Evolutionary conservation across 352 stramenopile genomes (phyloP).

Genomic region (Thalassiosira livingstoniorum): DNA sequence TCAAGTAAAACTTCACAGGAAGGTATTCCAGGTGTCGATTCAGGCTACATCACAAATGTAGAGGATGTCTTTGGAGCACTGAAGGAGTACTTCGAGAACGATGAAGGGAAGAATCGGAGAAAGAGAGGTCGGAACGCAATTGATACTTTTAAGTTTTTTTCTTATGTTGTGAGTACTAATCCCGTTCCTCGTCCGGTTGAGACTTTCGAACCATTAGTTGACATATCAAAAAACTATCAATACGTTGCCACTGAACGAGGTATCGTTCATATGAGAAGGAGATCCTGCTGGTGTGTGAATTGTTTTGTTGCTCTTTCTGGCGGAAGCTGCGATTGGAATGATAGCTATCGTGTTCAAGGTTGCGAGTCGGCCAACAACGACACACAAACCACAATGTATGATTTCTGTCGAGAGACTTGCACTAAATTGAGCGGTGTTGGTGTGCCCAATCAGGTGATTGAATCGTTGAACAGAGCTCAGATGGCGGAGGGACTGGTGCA

Average conservation of each 20-base stretch:
- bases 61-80: constrained; percentile 2
- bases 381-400: neutral
- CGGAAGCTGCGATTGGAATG: neutral
- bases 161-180: neutral
- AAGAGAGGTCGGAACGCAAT: constrained; percentile 2
- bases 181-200: constrained; percentile 1
- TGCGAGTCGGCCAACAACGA: neutral
- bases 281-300: constrained; percentile 8
- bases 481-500: neutral
- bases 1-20: neutral
- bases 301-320: neutral
- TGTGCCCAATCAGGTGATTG: neutral
- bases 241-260: neutral
- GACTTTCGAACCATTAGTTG: neutral
- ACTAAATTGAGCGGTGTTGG: neutral
- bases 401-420: neutral
- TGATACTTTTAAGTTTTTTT: constrained; percentile 8
- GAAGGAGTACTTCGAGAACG: neutral
- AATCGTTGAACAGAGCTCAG: neutral
- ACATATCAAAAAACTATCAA: constrained; percentile 3
- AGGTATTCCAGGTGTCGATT: neutral
- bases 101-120: neutral
- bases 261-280: neutral
- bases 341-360: neutral
- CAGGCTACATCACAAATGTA: neutral